Evolutionary conservation across 208 protist species (phyloP).

Genomic region (Trypanosoma rangeli): DNA sequence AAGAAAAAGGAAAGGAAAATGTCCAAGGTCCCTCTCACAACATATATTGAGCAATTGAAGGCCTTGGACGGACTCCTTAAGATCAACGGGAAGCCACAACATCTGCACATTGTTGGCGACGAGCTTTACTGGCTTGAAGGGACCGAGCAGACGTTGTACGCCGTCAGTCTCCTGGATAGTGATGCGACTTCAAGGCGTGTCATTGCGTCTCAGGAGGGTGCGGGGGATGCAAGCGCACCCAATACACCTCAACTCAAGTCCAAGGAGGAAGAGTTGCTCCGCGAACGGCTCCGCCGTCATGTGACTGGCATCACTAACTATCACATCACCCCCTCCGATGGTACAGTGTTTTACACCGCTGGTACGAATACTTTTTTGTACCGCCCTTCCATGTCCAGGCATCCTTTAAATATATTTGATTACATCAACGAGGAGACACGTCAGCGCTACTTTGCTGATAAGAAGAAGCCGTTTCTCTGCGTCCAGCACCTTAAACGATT

Average conservation of each 20-base stretch:
- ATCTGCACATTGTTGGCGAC: slow-evolving; percentile 50
- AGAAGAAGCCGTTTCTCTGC: slow-evolving; percentile 57
- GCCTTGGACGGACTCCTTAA: slow-evolving; percentile 33
- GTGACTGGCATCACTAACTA: slow-evolving; percentile 68
- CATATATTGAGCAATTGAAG: slow-evolving; percentile 51
- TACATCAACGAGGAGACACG: slow-evolving; percentile 39
- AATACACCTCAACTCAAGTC: slow-evolving; percentile 5
- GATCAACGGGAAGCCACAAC: slow-evolving; percentile 58
- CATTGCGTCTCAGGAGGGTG: slow-evolving; percentile 8
- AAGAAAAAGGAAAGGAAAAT: slow-evolving; percentile 4
- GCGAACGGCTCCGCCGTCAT: slow-evolving; percentile 63
- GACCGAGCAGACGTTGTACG: slow-evolving; percentile 66
- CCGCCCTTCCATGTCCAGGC: slow-evolving; percentile 35
- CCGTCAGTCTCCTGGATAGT: slow-evolving; percentile 23
- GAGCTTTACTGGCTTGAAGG: slow-evolving; percentile 83
- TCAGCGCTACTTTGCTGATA: slow-evolving; percentile 37
- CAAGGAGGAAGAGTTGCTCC: slow-evolving; percentile 84
- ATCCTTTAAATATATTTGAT: slow-evolving; percentile 66
- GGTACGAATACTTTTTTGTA: slow-evolving; percentile 66
- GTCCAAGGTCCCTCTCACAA: slow-evolving; percentile 18
- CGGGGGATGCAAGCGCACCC: slow-evolving; percentile 2
- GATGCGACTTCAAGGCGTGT: slow-evolving; percentile 22
- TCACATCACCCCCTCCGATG: slow-evolving; percentile 47
- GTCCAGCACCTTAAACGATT: slow-evolving; percentile 23
- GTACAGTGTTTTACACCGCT: slow-evolving; percentile 65